Conservation (phyloP, 2,329 filamentous ascomycete genomes). For the Aspergillus sp. region DNA sequence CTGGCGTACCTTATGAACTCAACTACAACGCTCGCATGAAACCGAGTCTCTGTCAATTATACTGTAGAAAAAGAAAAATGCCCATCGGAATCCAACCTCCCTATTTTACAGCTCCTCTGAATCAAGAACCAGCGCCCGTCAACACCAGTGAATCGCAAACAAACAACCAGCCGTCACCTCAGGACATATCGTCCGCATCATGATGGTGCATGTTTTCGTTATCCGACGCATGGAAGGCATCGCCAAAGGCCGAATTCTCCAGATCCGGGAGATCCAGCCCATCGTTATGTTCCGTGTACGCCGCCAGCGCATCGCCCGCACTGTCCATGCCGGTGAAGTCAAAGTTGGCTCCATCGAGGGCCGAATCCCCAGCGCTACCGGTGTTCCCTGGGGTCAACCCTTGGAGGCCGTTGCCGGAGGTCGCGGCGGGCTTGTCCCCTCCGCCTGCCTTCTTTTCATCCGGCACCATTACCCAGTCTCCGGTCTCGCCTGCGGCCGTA, state of each 20-base stretch:
- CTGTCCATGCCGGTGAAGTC: conserved; percentile 58
- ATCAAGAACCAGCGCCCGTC: conserved; percentile 10
- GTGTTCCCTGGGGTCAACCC: conserved; percentile 23
- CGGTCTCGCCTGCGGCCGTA: conserved; percentile 49
- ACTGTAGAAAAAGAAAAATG: no score
- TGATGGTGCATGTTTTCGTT: conserved; percentile 42
- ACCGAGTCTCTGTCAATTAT: no score
- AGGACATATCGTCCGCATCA: conserved; percentile 42
- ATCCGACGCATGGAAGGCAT: conserved; percentile 69
- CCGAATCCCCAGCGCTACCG: conserved; percentile 22
- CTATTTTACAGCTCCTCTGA: no score
- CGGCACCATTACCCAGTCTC: conserved; percentile 75
- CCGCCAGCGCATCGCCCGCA: conserved; percentile 68
- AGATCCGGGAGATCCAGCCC: conserved; percentile 59
- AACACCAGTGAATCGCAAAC: conserved; percentile 10
- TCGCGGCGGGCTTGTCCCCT: conserved; percentile 19
- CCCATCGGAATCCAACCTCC: conserved; percentile 5
- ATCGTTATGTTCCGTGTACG: conserved; percentile 61
- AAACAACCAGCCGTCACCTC: neutral
- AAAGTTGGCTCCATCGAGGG: conserved; percentile 39
- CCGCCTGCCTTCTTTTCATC: conserved; percentile 52
- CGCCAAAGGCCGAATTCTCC: conserved; percentile 79
- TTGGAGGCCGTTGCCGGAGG: conserved; percentile 23
- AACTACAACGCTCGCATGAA: no score
- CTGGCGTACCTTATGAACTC: no score